Base-by-base conservation (phyloP, 2,329 filamentous ascomycete genomes). In the Aotearoamyces nothofagi region DNA sequence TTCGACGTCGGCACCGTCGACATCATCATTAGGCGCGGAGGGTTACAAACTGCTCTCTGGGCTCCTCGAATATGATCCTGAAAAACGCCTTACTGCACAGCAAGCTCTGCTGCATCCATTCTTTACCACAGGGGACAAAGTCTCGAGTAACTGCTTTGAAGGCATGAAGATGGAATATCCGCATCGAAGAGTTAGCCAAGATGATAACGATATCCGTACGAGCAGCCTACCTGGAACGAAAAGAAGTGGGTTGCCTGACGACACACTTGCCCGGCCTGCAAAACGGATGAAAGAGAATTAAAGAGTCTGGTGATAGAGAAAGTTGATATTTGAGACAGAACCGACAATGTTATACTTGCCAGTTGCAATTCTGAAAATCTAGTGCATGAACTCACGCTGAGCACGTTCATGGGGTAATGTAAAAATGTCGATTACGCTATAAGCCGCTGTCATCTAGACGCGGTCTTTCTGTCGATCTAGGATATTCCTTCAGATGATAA, bases 121-220 rank as follows among this genome's bases (percentile, higher is more conserved):
- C 53, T 98, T 98, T 51, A 68, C 61, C 17, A 74, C 73, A 11
- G 63, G 75, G 3, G 43, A 75, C 13, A 70, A 72, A 35, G 69
- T 90, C 11, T 78, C 68, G 22, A 65, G 72, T 22, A 90, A 92
- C 48, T 94, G 84, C 47, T 98, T 98, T 42, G 83, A 93, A 45
- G 84, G 86, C 0, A 65, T 84, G 29, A 82, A 83, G 53, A 73
- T 73, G 37, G 82, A 90, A 45, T 98, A 98, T 51, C 90, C 90
- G 0, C 75, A 84, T 46, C 68, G 90, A 5, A 70, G 87, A 27
- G 86, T 98, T 22, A 93, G 79, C 43, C 78, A 92, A 44, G 90
- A 98, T 46, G 84, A 94, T 49, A 92, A 93, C 43, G 90, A 96
- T 52, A 94, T 96, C 32, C 66, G 82, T n/a, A 86, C 81, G 1